phyloP scores from a whole-genome alignment of 805 yeast species.

The Yarrowia phangngaensis region DNA sequence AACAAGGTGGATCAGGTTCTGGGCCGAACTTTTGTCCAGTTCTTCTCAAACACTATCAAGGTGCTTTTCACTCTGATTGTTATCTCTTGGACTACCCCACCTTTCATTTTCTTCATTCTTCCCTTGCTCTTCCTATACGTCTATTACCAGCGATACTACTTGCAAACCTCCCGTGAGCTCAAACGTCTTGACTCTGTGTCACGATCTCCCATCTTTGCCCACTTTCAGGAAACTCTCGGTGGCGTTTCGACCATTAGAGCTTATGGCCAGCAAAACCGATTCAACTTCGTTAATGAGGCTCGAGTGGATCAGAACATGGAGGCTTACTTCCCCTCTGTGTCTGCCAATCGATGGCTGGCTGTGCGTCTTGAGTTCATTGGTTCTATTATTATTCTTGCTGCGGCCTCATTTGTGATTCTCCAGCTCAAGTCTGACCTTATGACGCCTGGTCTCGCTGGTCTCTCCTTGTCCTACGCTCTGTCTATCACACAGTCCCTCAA shows the following conservation, averaged over 20 bases:
- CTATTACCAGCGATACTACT: constrained; percentile 68
- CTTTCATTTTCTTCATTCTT: constrained; percentile 63
- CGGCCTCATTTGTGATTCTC: constrained; percentile 77
- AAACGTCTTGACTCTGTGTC: constrained; percentile 70
- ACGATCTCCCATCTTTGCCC: constrained; percentile 75
- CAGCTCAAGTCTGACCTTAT: constrained; percentile 64
- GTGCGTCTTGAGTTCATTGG: constrained; percentile 91
- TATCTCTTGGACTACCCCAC: constrained; percentile 85
- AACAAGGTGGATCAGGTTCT: constrained; percentile 81
- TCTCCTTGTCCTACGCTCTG: constrained; percentile 87
- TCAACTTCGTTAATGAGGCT: constrained; percentile 51
- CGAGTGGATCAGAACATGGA: constrained; percentile 80
- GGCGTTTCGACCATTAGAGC: constrained; percentile 81
- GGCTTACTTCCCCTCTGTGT: constrained; percentile 87
- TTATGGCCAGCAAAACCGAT: constrained; percentile 60
- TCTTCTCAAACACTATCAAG: constrained; percentile 41
- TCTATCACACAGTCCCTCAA: constrained; percentile 90
- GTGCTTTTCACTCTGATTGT: constrained; percentile 68
- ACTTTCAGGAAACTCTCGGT: constrained; percentile 73
- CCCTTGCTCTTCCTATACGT: constrained; percentile 65
- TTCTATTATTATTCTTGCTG: constrained; percentile 76
- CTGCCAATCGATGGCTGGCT: constrained; percentile 96
- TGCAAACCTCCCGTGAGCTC: constrained; percentile 70
- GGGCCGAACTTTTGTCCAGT: constrained; percentile 42
- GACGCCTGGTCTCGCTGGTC: constrained; percentile 89